Evolutionary conservation across 2,329 filamentous ascomycete genomes (phyloP), one percentile per base, ranked within the genome.

Genomic region (Pyrenophora teres): DNA sequence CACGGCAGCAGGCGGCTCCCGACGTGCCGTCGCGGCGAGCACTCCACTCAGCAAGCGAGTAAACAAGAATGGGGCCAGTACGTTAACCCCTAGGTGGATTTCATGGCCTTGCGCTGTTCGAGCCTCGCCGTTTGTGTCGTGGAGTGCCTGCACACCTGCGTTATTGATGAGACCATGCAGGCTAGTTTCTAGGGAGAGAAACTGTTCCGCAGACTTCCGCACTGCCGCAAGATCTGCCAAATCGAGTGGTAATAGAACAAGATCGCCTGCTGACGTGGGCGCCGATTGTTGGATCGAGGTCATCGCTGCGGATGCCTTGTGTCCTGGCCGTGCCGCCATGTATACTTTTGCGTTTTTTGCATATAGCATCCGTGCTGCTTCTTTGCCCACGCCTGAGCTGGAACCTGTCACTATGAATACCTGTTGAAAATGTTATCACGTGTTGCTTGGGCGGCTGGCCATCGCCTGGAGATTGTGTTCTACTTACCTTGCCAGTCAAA

Each of bases 301-400:
- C 15, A 52, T 52, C 3, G 38, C 43, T n/a, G 12, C 19, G 2
- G 19, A 3, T 1, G 42, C 25, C 23, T 47, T 47, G 6, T 10
- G 7, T 6, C 13, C 31, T 7, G 67, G 76, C 23, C 82, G 79
- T 4, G 76, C 76, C 10, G 81, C 80, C 21, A 83, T 68, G 65
- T 83, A 84, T 18, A 85, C 77, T 0, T 71, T 81, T 25, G 76
- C 82, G 46, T 81, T 79, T 21, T 76, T 75, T 15, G 67, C 59
- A 64, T 84, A 85, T 10, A 86, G 73, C 5, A 84, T 76, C 35
- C 75, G 75, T 32, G 71, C 72, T 13, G 83, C 71, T 57, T 82
- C 78, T 21, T 77, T 74, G 9, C 82, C 81, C 12, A 83, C 71
- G 15, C 77, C 77, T 0, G 74, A 58, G 39, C 73, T 72, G 27